Evolutionary conservation across 2,329 filamentous ascomycete genomes (phyloP), one percentile per base, ranked within the genome.

Genomic region (Hymenoscyphus fructigenus): DNA sequence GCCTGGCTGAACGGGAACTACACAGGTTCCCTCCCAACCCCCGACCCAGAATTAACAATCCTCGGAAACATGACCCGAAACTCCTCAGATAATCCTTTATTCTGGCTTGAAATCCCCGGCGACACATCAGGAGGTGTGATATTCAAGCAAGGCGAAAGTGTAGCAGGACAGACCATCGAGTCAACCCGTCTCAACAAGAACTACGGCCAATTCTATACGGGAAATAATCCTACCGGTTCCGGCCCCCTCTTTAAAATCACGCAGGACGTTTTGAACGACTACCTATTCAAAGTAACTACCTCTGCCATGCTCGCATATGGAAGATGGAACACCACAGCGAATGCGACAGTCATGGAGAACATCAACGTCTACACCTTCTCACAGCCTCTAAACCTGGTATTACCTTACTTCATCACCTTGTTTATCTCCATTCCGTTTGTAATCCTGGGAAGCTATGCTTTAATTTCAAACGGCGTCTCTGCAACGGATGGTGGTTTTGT

Each of bases 331-430:
- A 70, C 66, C 0, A 65, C 56, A 5, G 50, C 57, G 1, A 71
- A 70, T 29, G 63, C 69, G 3, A 71, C 64, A 10, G 50, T 56
- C 1, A 34, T 15, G 6, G 59, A 55, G 1, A 57, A 61, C 9
- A 53, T 68, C 34, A 69, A 69, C 44, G 64, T 72, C 4, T 73
- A 69, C 23, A 61, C 20, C n/a, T 71, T 73, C 57, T 68, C 66
- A 0, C 59, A 66, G 29, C 71, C 69, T 0, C 61, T 72, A 0
- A 66, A 59, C 10, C 65, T 73, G 14, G 47, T 73, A 10, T 28
- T 73, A 0, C 71, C 69, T n/a, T 71, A 72, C 17, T 69, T 69
- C 61, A 23, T 72, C 15, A 66, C 59, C 1, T 59, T 71, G 0
- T 3, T 57, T 0, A 15, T 69, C 7, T 53, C 67, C 0, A 12